Evolutionary conservation across 139 green algal genomes (phyloP).

Genomic region (Chloropicon primus): DNA sequence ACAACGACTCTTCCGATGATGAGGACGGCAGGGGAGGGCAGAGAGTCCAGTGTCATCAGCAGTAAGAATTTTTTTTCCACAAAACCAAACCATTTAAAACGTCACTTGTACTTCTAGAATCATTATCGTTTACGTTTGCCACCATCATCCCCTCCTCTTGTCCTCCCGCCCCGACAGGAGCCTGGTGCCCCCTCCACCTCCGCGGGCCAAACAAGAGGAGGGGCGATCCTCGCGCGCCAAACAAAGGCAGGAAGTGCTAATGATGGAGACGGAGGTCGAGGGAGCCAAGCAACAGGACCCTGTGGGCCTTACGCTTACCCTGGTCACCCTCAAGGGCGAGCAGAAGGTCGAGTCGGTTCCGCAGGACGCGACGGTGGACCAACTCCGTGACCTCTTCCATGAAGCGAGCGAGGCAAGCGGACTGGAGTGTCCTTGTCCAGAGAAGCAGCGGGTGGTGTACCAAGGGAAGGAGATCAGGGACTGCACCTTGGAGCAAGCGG

Average conservation of each 20-base stretch:
- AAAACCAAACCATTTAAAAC: too few species aligned
- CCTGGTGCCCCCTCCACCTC: too few species aligned
- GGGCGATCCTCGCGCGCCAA: too few species aligned
- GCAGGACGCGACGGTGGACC: not conserved
- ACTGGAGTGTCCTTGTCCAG: not conserved
- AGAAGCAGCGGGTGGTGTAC: slow-evolving; percentile 5
- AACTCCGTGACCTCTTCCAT: not conserved
- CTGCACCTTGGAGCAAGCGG: not conserved
- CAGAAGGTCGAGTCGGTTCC: not conserved
- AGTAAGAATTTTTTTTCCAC: slow-evolving; percentile 42
- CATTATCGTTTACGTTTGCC: too few species aligned
- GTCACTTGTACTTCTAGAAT: too few species aligned
- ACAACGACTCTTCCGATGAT: slow-evolving; percentile 63
- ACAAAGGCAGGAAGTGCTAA: too few species aligned
- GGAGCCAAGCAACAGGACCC: not conserved
- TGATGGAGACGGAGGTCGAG: not conserved
- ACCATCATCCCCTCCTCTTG: too few species aligned
- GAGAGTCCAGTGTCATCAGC: slow-evolving; percentile 90
- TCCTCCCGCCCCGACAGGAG: too few species aligned
- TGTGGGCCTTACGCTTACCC: not conserved
- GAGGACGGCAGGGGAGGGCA: slow-evolving; percentile 50
- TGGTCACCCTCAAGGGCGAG: not conserved
- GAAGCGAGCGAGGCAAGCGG: not conserved
- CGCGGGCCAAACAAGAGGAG: too few species aligned
- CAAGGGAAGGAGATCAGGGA: not conserved